These are phyloP conservation scores for Phytophthora cryptogea DNA, from an alignment of 352 stramenopile genomes.

Conservation along the genomic window DNA sequence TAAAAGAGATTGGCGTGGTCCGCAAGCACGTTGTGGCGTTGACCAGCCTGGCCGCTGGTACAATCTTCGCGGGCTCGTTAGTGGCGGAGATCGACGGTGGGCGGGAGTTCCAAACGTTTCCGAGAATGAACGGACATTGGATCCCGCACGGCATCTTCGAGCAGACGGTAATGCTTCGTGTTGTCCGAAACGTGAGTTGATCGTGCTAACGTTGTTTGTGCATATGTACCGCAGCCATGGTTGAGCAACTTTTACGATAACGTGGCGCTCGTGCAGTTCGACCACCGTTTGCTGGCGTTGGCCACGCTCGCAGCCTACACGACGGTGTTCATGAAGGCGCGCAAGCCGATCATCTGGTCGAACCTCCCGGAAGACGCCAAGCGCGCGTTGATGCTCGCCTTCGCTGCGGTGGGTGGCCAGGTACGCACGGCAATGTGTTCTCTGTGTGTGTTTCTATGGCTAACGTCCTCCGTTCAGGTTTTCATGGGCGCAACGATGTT, in stretches of 20 bases:
- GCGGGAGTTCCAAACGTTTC: slow-evolving; percentile 97
- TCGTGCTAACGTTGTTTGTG: background rate
- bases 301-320: slow-evolving; percentile 71
- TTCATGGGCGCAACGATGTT: slow-evolving; percentile 94
- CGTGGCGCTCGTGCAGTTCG: slow-evolving; percentile 95
- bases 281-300: slow-evolving; percentile 94
- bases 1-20: slow-evolving; percentile 62
- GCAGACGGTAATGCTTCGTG: slow-evolving; percentile 37
- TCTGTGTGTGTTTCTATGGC: too few species aligned
- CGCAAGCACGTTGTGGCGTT: slow-evolving; percentile 53
- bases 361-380: slow-evolving; percentile 67
- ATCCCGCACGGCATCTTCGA: slow-evolving; percentile 84
- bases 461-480: slow-evolving; percentile 50
- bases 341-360: slow-evolving; percentile 66
- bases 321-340: slow-evolving; percentile 55
- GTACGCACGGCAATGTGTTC: slow-evolving; percentile 1
- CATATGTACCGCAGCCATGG: slow-evolving; percentile 45
- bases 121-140: slow-evolving; percentile 91
- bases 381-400: slow-evolving; percentile 55
- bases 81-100: slow-evolving; percentile 97
- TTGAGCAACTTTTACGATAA: slow-evolving; percentile 96
- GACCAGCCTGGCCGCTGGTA: slow-evolving; percentile 46
- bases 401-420: slow-evolving; percentile 58
- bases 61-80: slow-evolving; percentile 46
- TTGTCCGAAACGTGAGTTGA: background rate